phyloP scores from a whole-genome alignment of 2,329 filamentous ascomycete species.

The Tolypocladium inflatum region DNA sequence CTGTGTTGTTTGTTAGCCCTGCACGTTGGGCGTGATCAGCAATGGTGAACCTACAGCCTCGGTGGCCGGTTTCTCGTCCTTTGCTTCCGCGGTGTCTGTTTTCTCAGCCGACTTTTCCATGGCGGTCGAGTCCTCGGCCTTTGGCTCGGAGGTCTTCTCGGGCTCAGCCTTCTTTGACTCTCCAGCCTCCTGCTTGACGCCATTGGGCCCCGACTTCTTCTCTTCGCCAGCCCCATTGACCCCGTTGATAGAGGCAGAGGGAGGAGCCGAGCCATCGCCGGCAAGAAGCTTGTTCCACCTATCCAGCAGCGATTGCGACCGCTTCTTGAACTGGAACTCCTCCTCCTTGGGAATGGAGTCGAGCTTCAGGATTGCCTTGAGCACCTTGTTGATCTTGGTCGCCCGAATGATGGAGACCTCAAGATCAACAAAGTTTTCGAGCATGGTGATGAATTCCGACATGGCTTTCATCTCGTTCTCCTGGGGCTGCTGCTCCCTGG shows the following conservation, averaged over 20 bases:
- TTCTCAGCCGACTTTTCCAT: slow-evolving; percentile 12
- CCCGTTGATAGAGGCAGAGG: slow-evolving; percentile 31
- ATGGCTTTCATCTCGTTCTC: slow-evolving; percentile 74
- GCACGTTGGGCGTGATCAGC: not conserved
- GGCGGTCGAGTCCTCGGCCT: slow-evolving; percentile 12
- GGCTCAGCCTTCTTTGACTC: slow-evolving; percentile 23
- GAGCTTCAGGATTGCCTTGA: slow-evolving; percentile 89
- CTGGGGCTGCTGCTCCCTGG: slow-evolving; percentile 74
- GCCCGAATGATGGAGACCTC: slow-evolving; percentile 80
- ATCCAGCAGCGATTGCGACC: slow-evolving; percentile 69
- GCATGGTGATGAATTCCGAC: slow-evolving; percentile 67
- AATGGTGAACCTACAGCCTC: not conserved
- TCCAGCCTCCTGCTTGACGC: slow-evolving; percentile 28
- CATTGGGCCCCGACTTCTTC: slow-evolving; percentile 23
- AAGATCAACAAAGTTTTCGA: slow-evolving; percentile 71
- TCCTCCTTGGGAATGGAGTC: slow-evolving; percentile 78
- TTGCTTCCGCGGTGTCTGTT: not conserved
- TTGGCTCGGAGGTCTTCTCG: slow-evolving; percentile 3
- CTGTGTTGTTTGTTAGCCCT: not conserved
- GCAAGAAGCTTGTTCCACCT: slow-evolving; percentile 84
- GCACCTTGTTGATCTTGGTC: slow-evolving; percentile 98
- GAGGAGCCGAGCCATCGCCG: slow-evolving; percentile 35
- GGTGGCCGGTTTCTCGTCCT: not conserved
- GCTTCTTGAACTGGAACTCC: slow-evolving; percentile 79
- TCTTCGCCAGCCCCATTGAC: slow-evolving; percentile 32